Base-by-base conservation (phyloP, 176 grass and related monocot species). In the Triticum turgidum region DNA sequence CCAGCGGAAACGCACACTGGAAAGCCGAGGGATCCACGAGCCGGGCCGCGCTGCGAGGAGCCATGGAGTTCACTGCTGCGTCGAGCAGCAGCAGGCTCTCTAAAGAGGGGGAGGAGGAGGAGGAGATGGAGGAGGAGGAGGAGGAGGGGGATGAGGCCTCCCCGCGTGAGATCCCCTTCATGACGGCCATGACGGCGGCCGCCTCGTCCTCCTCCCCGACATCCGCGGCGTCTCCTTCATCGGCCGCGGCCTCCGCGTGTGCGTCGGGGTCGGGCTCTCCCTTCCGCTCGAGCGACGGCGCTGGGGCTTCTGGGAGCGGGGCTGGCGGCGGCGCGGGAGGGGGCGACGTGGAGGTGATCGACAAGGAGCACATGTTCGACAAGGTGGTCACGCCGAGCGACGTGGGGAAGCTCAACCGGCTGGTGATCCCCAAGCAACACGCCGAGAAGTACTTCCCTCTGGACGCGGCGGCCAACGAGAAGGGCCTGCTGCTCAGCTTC, bases 311-410 rank as follows among this genome's bases (percentile, higher is more conserved):
- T 4, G 97, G 82, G 4, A 90, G 86, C 52, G 73, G 73, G 6
- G 22, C 12, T 1, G 72, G 6, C 41, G 72, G 25, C 24, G 72
- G 32, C 32, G 32, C 32, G 32, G 32, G 32, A 32, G 32, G 32
- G 20, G 34, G 17, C 51, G 47, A 77, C 25, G 73, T 20, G 61
- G 61, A 62, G 61, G 61, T 20, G 85, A 84, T 91, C 75, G 91
- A 95, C 71, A 98, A 98, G 83, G 95, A 98, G 87, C 95, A 95
- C 91, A 95, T 98, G 95, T 98, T 98, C 83, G 93, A 98, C 90
- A 98, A 98, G 88, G 93, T 98, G 41, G 95, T 98, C 17, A 98
- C 95, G 33, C 95, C 95, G 9, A 98, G 95, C 86, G 95, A 98
- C 87, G 95, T 98, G 64, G 95, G 95, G 17, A 98, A 98, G 88